A percentile compares a stretch with the other conserved stretches of the same genome.
Evolutionary conservation across 164 flowering plant species (phyloP).

Genomic region (Nymphaea thermarum): DNA sequence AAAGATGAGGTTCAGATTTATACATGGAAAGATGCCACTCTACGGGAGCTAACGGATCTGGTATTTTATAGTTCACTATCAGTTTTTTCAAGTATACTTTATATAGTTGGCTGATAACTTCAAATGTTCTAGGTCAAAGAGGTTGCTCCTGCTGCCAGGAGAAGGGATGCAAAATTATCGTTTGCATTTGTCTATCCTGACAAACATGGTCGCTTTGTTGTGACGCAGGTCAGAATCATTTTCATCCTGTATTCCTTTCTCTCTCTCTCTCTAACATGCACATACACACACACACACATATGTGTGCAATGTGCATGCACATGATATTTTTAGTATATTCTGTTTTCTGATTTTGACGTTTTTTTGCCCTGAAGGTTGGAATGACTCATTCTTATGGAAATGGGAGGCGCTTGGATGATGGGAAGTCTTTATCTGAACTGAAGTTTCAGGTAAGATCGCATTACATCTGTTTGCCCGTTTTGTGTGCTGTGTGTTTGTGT

Average conservation of each 20-base stretch:
- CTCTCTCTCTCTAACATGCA: not conserved
- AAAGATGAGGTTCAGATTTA: slow-evolving; percentile 96
- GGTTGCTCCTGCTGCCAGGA: slow-evolving; percentile 87
- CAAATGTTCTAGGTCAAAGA: slow-evolving; percentile 60
- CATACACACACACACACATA: not conserved
- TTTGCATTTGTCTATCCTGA: slow-evolving; percentile 97
- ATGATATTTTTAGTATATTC: not conserved
- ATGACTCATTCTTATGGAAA: slow-evolving; percentile 57
- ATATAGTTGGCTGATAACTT: not conserved
- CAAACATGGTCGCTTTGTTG: slow-evolving; percentile 61
- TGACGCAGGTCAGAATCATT: slow-evolving; percentile 43
- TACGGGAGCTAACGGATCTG: slow-evolving; percentile 89
- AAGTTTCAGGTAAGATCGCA: slow-evolving; percentile 52
- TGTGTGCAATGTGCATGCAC: not conserved
- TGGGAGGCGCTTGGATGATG: slow-evolving; percentile 55
- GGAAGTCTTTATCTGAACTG: slow-evolving; percentile 59
- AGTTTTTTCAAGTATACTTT: not conserved
- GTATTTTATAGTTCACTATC: slow-evolving; percentile 16
- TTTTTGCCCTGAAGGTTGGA: slow-evolving; percentile 46
- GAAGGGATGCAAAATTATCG: slow-evolving; percentile 82
- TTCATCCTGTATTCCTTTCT: not conserved
- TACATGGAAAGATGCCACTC: slow-evolving; percentile 98
- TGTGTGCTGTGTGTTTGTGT: not conserved
- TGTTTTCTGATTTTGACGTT: not conserved
- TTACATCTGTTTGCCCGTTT: no score